A percentile compares a stretch with the other conserved stretches of the same genome.
phyloP scores from a whole-genome alignment of 2,329 filamentous ascomycete genomes.

The Trichophyton equinum region DNA sequence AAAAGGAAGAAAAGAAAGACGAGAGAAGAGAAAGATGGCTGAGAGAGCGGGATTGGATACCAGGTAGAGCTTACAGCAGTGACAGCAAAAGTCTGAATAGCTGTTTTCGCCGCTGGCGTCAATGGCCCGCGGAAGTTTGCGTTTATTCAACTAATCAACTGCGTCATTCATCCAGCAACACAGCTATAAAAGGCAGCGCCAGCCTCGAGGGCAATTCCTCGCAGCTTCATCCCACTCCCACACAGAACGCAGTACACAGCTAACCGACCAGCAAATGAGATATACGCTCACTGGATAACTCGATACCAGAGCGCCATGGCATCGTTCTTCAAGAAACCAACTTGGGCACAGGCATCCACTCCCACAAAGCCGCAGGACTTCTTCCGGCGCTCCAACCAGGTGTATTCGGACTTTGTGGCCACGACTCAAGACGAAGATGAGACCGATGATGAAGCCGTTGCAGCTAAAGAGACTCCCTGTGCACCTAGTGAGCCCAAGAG shows the following conservation, averaged over 20 bases:
- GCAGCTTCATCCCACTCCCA: not conserved
- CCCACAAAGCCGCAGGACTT: slow-evolving; percentile 28
- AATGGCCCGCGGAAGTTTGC: not conserved
- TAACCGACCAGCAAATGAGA: not conserved
- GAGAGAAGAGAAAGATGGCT: not conserved
- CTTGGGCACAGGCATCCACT: slow-evolving; percentile 35
- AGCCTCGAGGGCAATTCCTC: not conserved
- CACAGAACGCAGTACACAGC: not conserved
- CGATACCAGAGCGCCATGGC: not conserved
- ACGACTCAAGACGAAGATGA: slow-evolving; percentile 16
- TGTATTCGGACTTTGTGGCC: slow-evolving; percentile 35
- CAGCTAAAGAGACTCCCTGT: slow-evolving; percentile 13
- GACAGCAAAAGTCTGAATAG: not conserved
- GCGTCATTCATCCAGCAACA: not conserved
- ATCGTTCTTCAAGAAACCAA: slow-evolving; percentile 43
- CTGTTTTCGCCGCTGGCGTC: not conserved
- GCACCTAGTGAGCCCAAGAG: slow-evolving; percentile 12
- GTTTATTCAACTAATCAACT: not conserved
- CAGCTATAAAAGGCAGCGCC: not conserved
- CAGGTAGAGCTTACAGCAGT: not conserved
- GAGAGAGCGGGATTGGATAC: no score
- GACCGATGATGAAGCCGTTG: slow-evolving; percentile 9
- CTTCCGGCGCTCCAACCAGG: slow-evolving; percentile 38
- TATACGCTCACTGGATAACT: not conserved
- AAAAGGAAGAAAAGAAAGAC: not conserved